phyloP scores from a whole-genome alignment of 1,139 yeast species.

The Saccharomycopsis hybrid region DNA sequence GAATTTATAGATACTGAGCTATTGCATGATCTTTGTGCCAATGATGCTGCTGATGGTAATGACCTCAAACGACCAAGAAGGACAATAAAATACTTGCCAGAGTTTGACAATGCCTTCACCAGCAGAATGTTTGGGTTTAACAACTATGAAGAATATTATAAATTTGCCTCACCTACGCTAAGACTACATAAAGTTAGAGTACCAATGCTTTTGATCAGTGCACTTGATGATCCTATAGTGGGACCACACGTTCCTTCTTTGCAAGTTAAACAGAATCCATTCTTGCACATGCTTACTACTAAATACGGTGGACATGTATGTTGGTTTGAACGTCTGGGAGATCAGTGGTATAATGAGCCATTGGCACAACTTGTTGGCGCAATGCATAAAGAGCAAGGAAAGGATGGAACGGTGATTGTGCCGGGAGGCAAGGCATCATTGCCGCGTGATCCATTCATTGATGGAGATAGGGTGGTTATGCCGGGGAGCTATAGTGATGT shows the following conservation, averaged over 20 bases:
- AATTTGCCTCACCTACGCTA: slow-evolving; percentile 47
- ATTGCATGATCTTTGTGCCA: slow-evolving; percentile 6
- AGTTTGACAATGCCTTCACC: slow-evolving; percentile 50
- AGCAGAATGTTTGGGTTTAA: slow-evolving; percentile 49
- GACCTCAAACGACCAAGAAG: background rate
- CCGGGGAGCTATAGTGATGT: slow-evolving; percentile 18
- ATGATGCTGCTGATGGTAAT: background rate
- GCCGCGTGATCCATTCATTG: slow-evolving; percentile 4
- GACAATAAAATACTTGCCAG: slow-evolving; percentile 29
- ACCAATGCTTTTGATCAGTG: slow-evolving; percentile 44
- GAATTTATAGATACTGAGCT: slow-evolving; percentile 25
- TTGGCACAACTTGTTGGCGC: slow-evolving; percentile 30
- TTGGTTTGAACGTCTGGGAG: slow-evolving; percentile 45
- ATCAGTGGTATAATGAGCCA: slow-evolving; percentile 51
- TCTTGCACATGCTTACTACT: slow-evolving; percentile 45
- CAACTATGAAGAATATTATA: slow-evolving; percentile 47
- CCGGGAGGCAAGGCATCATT: slow-evolving; percentile 2
- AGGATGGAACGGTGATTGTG: slow-evolving; percentile 13
- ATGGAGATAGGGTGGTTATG: slow-evolving; percentile 14
- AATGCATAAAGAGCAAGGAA: slow-evolving; percentile 27
- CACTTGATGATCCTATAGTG: slow-evolving; percentile 54
- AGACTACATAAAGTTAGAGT: slow-evolving; percentile 45
- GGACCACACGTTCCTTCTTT: slow-evolving; percentile 44
- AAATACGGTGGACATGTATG: slow-evolving; percentile 62
- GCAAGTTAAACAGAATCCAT: slow-evolving; percentile 51